Evolutionary conservation across 164 flowering plant genomes (phyloP).

Genomic region (Magnolia changhungtana): DNA sequence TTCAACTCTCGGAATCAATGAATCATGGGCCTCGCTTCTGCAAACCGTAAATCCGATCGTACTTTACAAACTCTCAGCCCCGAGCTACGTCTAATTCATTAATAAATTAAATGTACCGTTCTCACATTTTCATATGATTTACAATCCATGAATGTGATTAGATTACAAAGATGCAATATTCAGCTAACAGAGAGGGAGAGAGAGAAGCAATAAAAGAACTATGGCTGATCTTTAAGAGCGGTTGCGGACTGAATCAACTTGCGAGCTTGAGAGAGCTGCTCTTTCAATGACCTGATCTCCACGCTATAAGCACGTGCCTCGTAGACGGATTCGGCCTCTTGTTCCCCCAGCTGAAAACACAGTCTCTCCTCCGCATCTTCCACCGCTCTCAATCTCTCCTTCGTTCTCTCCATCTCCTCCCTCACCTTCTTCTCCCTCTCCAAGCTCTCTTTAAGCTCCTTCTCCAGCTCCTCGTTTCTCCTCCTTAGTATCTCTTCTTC

Average conservation of each 20-base stretch:
- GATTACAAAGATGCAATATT: too few relatives aligned
- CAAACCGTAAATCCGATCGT: too few relatives aligned
- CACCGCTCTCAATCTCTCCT: conserved; percentile 44
- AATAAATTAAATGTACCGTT: too few relatives aligned
- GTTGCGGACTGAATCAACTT: conserved; percentile 18
- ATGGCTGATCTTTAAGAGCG: too few relatives aligned
- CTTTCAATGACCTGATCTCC: conserved; percentile 40
- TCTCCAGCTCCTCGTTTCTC: conserved; percentile 68
- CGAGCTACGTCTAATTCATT: too few relatives aligned
- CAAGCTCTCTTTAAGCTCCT: conserved; percentile 48
- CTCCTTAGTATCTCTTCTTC: conserved; percentile 24
- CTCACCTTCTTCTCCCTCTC: conserved; percentile 53
- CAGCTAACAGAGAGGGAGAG: too few relatives aligned
- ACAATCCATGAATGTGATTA: too few relatives aligned
- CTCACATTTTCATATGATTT: too few relatives aligned
- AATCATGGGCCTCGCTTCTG: too few relatives aligned
- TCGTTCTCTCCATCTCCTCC: conserved; percentile 32
- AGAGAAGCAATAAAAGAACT: too few relatives aligned
- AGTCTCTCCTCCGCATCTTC: conserved; percentile 85
- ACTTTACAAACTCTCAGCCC: too few relatives aligned
- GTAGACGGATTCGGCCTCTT: conserved; percentile 71
- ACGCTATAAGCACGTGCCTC: conserved; percentile 55
- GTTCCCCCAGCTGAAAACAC: conserved; percentile 69
- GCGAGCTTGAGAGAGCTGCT: conserved; percentile 57
- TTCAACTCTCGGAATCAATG: too few relatives aligned